Conservation (phyloP, 2,329 filamentous ascomycete species). For the Fusarium nelsonii region DNA sequence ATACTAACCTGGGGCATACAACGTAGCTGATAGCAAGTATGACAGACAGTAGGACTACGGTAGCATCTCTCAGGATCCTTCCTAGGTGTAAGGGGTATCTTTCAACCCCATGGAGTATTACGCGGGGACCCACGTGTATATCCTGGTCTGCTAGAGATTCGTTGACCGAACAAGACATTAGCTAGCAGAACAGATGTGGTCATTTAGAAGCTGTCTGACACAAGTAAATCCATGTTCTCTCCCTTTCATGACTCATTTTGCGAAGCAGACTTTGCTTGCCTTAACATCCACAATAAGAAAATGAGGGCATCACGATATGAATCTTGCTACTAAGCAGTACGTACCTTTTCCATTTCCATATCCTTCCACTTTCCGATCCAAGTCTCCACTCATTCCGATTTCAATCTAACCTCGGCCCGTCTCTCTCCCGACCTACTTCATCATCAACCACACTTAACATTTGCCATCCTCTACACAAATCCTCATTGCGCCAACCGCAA, state of each 20-base stretch:
- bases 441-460: conserved; percentile 15
- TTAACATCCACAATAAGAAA: not conserved
- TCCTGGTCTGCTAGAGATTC: too few species aligned
- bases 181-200: too few species aligned
- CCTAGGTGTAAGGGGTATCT: too few species aligned
- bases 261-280: too few species aligned
- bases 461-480: conserved; percentile 12
- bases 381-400: conserved; percentile 9
- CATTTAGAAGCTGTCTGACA: too few species aligned
- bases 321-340: not conserved
- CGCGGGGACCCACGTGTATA: not conserved
- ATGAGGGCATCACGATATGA: conserved; percentile 19
- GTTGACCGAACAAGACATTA: too few species aligned
- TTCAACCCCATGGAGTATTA: not conserved
- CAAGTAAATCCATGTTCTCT: too few species aligned
- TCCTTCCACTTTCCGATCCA: not conserved
- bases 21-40: not conserved
- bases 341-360: not conserved
- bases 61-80: not conserved
- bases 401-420: conserved; percentile 41
- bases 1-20: not conserved
- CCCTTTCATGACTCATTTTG: too few species aligned
- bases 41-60: not conserved
- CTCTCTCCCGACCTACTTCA: conserved; percentile 31
- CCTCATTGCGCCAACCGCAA: conserved; percentile 1